Conservation (phyloP, 2,329 filamentous ascomycete species). For the Blastomyces silverae region DNA sequence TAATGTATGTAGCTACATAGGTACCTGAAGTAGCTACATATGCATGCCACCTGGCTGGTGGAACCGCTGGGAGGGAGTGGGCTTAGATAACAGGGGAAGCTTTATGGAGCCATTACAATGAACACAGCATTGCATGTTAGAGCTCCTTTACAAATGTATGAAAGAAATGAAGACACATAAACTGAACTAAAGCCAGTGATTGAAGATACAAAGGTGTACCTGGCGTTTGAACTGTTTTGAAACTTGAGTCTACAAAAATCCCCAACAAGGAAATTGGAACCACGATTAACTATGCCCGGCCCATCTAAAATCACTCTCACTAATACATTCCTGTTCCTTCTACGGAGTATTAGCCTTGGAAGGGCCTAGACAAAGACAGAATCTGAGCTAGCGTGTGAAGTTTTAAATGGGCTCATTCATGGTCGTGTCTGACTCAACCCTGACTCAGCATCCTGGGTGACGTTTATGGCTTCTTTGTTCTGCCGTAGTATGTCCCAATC, state of each 20-base stretch:
- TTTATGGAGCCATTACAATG: background rate
- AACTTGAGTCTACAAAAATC: too few relatives aligned
- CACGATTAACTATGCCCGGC: too few relatives aligned
- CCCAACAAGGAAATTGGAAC: too few relatives aligned
- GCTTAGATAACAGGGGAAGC: slow-evolving; percentile 5
- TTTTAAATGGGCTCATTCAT: too few relatives aligned
- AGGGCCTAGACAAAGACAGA: too few relatives aligned
- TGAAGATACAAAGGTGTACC: too few relatives aligned
- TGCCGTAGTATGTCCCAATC: background rate
- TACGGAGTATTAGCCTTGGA: too few relatives aligned
- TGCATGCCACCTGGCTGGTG: slow-evolving; percentile 7
- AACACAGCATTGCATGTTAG: background rate
- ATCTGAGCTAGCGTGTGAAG: too few relatives aligned
- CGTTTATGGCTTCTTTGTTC: background rate
- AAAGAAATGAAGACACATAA: background rate
- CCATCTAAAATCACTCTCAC: too few relatives aligned
- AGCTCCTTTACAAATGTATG: background rate
- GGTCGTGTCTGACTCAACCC: background rate
- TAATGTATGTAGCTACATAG: too few relatives aligned
- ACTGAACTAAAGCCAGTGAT: background rate
- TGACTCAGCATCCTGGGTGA: background rate
- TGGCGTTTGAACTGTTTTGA: too few relatives aligned
- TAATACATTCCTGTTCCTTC: too few relatives aligned
- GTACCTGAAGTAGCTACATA: background rate
- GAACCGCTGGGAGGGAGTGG: background rate